Conservation (phyloP, 805 yeast genomes). For the Pichia deserticola region DNA sequence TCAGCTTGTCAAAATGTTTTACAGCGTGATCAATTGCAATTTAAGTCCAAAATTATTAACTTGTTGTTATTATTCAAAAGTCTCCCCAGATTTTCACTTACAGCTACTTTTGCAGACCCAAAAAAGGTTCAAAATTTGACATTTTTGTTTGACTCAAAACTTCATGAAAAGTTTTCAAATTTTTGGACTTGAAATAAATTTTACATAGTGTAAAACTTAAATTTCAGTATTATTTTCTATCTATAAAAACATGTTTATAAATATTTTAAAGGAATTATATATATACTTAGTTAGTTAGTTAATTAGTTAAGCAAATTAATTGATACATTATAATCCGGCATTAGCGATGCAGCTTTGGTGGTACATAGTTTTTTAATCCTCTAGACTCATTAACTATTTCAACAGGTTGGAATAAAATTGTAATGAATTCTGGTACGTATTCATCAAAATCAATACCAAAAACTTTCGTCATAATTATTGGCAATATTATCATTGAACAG, state of each 20-base stretch:
- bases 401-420: conserved; percentile 39
- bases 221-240: too few relatives aligned
- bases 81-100: conserved; percentile 31
- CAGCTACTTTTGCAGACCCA: conserved; percentile 29
- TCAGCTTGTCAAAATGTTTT: conserved; percentile 31
- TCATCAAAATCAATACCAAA: conserved; percentile 34
- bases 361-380: conserved; percentile 30
- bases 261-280: too few relatives aligned
- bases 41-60: conserved; percentile 14
- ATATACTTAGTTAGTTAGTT: too few relatives aligned
- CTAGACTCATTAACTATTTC: conserved; percentile 23
- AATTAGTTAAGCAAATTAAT: not conserved
- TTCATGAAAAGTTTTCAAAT: conserved; percentile 2
- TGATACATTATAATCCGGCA: too few relatives aligned
- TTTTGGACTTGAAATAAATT: conserved; percentile 2
- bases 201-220: too few relatives aligned
- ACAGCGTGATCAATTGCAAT: conserved; percentile 12
- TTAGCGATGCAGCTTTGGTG: conserved; percentile 14
- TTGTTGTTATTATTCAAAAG: conserved; percentile 25
- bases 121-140: conserved; percentile 1
- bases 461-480: conserved; percentile 30
- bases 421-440: conserved; percentile 33
- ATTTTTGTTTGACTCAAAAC: not conserved
- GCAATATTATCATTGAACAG: conserved; percentile 32
- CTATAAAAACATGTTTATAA: too few relatives aligned